Evolutionary conservation across 139 green algal species (phyloP).

Genomic region (Penium margaritaceum): DNA sequence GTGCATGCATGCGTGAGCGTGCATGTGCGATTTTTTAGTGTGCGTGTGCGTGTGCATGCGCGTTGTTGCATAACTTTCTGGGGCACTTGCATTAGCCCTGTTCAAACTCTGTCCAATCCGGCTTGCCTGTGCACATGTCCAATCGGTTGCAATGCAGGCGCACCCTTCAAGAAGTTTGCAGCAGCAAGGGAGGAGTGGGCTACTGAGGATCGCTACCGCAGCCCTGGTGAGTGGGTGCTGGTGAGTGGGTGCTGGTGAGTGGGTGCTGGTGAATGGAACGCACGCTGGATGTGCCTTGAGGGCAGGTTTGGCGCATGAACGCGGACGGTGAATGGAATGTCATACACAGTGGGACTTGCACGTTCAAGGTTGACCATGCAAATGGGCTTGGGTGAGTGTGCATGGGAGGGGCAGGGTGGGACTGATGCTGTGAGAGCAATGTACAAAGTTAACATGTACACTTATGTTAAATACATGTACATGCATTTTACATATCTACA

Average conservation of each 20-base stretch:
- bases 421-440: not conserved
- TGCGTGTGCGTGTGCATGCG: too few species aligned
- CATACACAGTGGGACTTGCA: not conserved
- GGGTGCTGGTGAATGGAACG: not conserved
- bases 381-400: too few species aligned
- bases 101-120: too few species aligned
- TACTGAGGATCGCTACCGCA: constrained; percentile 50
- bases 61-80: constrained; percentile 7
- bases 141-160: constrained; percentile 18
- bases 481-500: too few species aligned
- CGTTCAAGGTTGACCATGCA: not conserved
- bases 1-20: not conserved
- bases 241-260: too few species aligned
- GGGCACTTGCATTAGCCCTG: too few species aligned
- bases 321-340: too few species aligned
- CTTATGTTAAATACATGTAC: too few species aligned
- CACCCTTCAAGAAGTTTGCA: constrained; percentile 45
- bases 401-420: not conserved
- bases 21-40: too few species aligned
- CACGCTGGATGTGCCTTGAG: not conserved
- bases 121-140: constrained; percentile 1
- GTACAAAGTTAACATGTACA: too few species aligned
- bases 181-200: constrained; percentile 45
- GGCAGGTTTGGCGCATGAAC: not conserved
- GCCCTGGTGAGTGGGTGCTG: too few species aligned